These are phyloP conservation scores for Aspergillus sclerotiicarbonarius DNA, from an alignment of 495 filamentous ascomycete genomes.

Conservation along the genomic window DNA sequence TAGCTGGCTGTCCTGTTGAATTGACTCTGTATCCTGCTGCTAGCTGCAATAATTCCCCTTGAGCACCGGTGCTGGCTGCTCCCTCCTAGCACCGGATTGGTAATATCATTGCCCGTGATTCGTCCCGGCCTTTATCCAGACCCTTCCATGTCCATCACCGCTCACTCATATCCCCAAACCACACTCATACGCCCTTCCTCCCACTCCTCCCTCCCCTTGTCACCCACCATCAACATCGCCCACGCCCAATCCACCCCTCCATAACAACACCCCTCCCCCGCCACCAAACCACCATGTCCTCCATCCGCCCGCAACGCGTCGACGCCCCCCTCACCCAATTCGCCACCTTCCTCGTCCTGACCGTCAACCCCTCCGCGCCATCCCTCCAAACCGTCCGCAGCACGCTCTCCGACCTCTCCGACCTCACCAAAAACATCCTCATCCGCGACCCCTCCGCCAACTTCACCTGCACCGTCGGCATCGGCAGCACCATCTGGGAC, in stretches of 20 bases:
- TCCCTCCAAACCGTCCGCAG: conserved; percentile 43
- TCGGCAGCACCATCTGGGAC: conserved; percentile 52
- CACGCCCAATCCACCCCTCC: neutral
- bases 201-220: neutral
- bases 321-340: neutral
- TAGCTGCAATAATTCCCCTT: no score
- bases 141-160: no score
- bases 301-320: neutral
- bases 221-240: neutral
- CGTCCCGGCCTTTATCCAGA: no score
- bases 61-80: no score
- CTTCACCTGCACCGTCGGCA: conserved; percentile 55
- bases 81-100: no score
- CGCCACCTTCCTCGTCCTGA: conserved; percentile 53
- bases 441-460: conserved; percentile 49
- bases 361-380: conserved; percentile 35
- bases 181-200: no score
- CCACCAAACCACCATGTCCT: neutral
- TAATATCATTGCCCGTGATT: no score
- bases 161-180: no score
- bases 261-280: no score
- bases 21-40: no score
- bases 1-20: no score
- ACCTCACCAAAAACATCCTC: conserved; percentile 53
- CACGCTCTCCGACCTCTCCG: conserved; percentile 41